Percentiles rank a stretch among this genome's conserved stretches.
Evolutionary conservation across 805 yeast species (phyloP).

Genomic region (Metschnikowia similis): DNA sequence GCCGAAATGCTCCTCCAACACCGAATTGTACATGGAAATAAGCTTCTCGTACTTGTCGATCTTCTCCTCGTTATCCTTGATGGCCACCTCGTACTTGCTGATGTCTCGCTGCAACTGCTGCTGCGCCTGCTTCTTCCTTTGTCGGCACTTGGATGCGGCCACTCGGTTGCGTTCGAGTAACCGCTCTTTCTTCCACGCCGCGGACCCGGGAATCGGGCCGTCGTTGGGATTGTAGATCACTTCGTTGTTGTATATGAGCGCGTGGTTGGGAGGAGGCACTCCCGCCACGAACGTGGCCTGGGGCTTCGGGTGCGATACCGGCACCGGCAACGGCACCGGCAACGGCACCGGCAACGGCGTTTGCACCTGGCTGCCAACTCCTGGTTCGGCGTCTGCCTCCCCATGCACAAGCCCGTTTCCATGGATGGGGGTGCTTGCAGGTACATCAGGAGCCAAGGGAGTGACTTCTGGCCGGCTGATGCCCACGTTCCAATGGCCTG

Average conservation of each 20-base stretch:
- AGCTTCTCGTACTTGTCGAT: slow-evolving; percentile 22
- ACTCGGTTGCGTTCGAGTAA: slow-evolving; percentile 57
- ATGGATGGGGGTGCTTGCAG: background rate
- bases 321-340: background rate
- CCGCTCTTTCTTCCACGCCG: slow-evolving; percentile 65
- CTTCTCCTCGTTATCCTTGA: slow-evolving; percentile 22
- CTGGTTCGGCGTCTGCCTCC: background rate
- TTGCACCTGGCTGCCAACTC: background rate
- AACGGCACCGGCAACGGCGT: background rate
- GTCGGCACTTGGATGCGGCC: slow-evolving; percentile 69
- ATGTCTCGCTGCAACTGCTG: slow-evolving; percentile 60
- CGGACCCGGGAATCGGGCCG: slow-evolving; percentile 59
- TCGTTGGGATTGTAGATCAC: slow-evolving; percentile 50
- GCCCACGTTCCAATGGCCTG: background rate
- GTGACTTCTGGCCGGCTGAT: background rate
- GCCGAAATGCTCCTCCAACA: slow-evolving; percentile 16
- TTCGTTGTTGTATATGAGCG: slow-evolving; percentile 50
- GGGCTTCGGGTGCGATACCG: background rate
- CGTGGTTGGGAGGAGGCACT: slow-evolving; percentile 48
- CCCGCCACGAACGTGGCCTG: slow-evolving; percentile 26
- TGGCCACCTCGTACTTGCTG: slow-evolving; percentile 43
- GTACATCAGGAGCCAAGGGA: background rate
- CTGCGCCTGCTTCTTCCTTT: slow-evolving; percentile 65
- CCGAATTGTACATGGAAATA: slow-evolving; percentile 18
- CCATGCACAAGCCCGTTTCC: background rate